A percentile compares a stretch with the other conserved stretches of the same genome.
These are phyloP conservation scores for Bauhinia variegata DNA, from an alignment of 306 rosid genomes.

Conservation along the genomic window DNA sequence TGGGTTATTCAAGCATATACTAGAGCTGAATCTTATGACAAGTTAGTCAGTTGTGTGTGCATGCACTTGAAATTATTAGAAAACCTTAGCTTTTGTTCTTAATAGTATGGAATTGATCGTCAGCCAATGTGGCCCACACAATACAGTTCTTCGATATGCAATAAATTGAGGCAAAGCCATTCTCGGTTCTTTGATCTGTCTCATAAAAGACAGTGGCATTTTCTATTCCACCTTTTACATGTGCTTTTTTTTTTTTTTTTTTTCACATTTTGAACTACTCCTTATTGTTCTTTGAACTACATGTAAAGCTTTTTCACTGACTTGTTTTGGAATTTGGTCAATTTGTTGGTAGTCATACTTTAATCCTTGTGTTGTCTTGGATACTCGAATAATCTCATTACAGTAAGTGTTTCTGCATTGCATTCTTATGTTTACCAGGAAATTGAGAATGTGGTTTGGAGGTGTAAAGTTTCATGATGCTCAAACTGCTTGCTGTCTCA, in stretches of 20 bases:
- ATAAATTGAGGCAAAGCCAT: neutral
- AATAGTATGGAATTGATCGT: constrained; percentile 14
- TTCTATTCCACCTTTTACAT: constrained; percentile 25
- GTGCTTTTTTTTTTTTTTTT: neutral
- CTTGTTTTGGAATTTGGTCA: too few species aligned
- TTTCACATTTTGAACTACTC: too few species aligned
- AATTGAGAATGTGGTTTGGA: too few species aligned
- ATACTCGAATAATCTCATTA: too few species aligned
- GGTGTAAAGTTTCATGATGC: too few species aligned
- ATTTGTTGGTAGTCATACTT: too few species aligned
- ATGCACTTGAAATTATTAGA: neutral
- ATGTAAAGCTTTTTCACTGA: too few species aligned
- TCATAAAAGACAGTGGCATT: neutral
- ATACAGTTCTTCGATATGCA: constrained; percentile 3
- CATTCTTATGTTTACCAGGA: too few species aligned
- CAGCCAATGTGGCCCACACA: neutral
- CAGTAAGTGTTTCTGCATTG: too few species aligned
- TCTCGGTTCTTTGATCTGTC: neutral
- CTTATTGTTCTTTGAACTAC: constrained; percentile 5
- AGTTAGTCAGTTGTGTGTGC: constrained; percentile 48
- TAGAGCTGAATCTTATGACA: constrained; percentile 97
- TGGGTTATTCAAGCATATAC: constrained; percentile 99
- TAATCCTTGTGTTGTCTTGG: too few species aligned
- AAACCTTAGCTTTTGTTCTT: constrained; percentile 12
- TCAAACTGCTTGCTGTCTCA: too few species aligned